Base-by-base conservation (phyloP, 2,329 filamentous ascomycete genomes). In the Daldinia sp. region DNA sequence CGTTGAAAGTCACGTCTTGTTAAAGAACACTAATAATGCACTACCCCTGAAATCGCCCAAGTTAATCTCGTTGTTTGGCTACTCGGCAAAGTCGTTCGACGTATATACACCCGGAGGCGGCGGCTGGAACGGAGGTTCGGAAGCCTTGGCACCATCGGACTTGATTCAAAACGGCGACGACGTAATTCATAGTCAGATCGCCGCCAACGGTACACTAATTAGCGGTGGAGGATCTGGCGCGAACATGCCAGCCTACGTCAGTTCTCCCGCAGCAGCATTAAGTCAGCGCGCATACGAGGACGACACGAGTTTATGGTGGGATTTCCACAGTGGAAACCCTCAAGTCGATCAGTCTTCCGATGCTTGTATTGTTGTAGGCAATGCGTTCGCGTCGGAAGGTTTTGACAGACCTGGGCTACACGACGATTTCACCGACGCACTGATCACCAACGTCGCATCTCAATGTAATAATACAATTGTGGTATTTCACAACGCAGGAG, bases 351-450 rank as follows among this genome's bases (percentile, higher is more conserved):
- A 73, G 35, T 74, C 61, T 1, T 75, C 79, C 2, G 81, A 91
- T 71, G 79, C 90, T 3, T 92, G 90, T 60, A 73, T 86, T 8
- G 82, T 85, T 0, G 81, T 85, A 61, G 81, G 83, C 64, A 87
- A 87, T 70, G 80, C 77, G 2, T 88, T 87, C 72, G 84, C 87
- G 1, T 84, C 88, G 0, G 90, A 93, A 75, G 88, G 88, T 0
- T 87, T 79, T 68, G 79, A 88, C 56, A 78, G 83, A 60, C 74
- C 80, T 1, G 81, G 80, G 8, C 78, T 91, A 52, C 82, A 83
- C 49, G 89, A 91, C 72, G 89, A 87, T 63, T 82, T 82, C 29
- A 83, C 80, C 7, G 83, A 87, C 59, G 71, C 70, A 0, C 74
- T 86, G 0, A 78, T 87, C 13, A 71, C 69, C 1, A 82, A 82